A percentile compares a stretch with the other conserved stretches of the same genome.
Conservation (phyloP, 345 rosid genomes). For the Barbarea vulgaris region DNA sequence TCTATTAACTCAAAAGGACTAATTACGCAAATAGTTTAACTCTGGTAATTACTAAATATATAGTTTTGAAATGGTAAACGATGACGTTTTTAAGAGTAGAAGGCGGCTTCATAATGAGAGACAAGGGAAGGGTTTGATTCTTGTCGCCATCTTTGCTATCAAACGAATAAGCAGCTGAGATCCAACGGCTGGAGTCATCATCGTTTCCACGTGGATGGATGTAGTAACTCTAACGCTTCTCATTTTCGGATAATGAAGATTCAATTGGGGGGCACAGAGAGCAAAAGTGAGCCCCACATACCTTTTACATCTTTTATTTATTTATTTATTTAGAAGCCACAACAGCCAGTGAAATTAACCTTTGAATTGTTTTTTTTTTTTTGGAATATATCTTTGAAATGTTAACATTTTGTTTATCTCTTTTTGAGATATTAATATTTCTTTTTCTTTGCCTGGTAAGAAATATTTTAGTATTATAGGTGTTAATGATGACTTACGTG, state of each 20-base stretch:
- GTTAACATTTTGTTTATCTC: neutral
- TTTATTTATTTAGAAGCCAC: neutral
- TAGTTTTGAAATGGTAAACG: neutral
- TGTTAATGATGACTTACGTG: neutral
- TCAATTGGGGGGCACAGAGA: slow-evolving; percentile 13
- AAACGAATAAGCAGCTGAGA: slow-evolving; percentile 7
- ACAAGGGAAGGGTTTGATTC: slow-evolving; percentile 18
- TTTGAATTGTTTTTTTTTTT: neutral
- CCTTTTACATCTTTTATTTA: neutral
- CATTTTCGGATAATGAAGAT: neutral
- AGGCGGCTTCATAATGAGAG: slow-evolving; percentile 36
- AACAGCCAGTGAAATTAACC: neutral
- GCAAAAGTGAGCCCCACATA: slow-evolving; percentile 12
- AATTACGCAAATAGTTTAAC: neutral
- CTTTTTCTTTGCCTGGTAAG: neutral
- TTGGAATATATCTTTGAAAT: neutral
- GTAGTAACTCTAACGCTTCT: neutral
- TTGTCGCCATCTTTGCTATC: slow-evolving; percentile 25
- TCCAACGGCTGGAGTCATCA: slow-evolving; percentile 14
- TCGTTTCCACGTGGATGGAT: slow-evolving; percentile 12
- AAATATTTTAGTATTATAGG: neutral
- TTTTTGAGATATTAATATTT: neutral
- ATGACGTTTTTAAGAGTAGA: slow-evolving; percentile 1
- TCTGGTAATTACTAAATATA: too few species aligned
- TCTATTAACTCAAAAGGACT: neutral